Base-by-base conservation (phyloP, 2,329 filamentous ascomycete genomes). In the Cercospora sojina region DNA sequence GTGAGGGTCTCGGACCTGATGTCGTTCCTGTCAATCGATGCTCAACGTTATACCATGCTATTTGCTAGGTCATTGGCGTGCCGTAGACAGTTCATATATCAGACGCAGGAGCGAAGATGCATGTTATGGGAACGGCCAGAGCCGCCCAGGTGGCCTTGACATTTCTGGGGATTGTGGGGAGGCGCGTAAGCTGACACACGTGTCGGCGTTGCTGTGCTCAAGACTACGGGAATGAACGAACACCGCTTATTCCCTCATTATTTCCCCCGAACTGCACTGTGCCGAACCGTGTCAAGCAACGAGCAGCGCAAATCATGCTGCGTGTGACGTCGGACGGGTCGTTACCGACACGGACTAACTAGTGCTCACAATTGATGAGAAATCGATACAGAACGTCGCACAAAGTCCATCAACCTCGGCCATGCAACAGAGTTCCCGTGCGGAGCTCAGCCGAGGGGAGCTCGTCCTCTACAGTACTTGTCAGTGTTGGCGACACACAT, bases 401-500 rank as follows among this genome's bases (percentile, higher is more conserved):
- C 55, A 20, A 59, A 23, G 20, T 35, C 10, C 32, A 6, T 59
- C 32, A 47, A 62, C 60, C 60, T 62, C 60, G 61, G 61, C 51
- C 51, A 58, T 20, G 25, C 35, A 41, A 4, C 12, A 47, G 20
- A 27, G 61, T 16, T 53, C 23, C 47, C 47, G 47, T 51, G 51
- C 47, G 61, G 61, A 56, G 53, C 27, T 38, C 35, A 47, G 35
- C 61, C 43, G 43, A 62, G 59, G 41, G 29, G 8, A 23, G n/a
- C 27, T 25, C 12, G 25, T 38, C 20, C 18, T 29, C 27, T 53
- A 38, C 57, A 49, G 23, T 41, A 16, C 25, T 49, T 63, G 59
- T 66, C 59, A 62, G 61, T 31, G 43, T 56, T 31, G 12, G 57
- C 64, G 64, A 66, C 59, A 60, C 55, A 35, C 32, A 23, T 60